Conservation (phyloP, 805 yeast species). For the Yarrowia sp. region DNA sequence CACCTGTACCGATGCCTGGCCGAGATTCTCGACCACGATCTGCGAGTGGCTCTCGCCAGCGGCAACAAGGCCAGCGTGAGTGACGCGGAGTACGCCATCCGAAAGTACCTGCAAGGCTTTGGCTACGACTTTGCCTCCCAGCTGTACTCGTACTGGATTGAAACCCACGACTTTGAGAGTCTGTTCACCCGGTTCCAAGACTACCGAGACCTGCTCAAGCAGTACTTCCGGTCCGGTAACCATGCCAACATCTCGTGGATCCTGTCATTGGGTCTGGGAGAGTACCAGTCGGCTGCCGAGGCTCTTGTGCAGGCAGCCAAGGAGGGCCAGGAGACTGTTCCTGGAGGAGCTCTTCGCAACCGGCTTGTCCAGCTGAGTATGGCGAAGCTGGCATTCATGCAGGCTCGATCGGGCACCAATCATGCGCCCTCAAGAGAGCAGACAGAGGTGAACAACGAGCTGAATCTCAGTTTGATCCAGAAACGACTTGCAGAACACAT, state of each 20-base stretch:
- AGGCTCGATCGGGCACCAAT: background rate
- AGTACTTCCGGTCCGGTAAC: conserved; percentile 57
- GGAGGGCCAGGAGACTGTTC: conserved; percentile 50
- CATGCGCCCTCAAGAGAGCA: conserved; percentile 1
- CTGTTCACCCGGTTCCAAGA: conserved; percentile 65
- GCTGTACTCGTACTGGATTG: conserved; percentile 65
- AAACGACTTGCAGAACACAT: conserved; percentile 1
- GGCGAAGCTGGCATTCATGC: conserved; percentile 60
- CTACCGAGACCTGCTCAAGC: conserved; percentile 57
- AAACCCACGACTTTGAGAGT: conserved; percentile 58
- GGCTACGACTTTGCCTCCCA: conserved; percentile 73
- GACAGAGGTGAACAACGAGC: conserved; percentile 9
- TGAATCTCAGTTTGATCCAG: conserved; percentile 6
- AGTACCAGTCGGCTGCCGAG: conserved; percentile 59
- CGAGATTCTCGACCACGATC: conserved; percentile 57
- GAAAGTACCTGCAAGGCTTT: conserved; percentile 63
- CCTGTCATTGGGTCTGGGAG: conserved; percentile 60
- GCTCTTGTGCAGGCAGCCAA: conserved; percentile 56
- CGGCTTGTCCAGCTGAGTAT: conserved; percentile 67
- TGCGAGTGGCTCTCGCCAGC: conserved; percentile 43
- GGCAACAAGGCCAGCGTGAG: conserved; percentile 17
- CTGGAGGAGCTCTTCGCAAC: conserved; percentile 44
- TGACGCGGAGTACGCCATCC: conserved; percentile 30
- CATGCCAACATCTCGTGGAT: conserved; percentile 69
- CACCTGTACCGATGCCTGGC: conserved; percentile 71